Base-by-base conservation (phyloP, 306 rosid genomes). In the Amphicarpaea edgeworthii region DNA sequence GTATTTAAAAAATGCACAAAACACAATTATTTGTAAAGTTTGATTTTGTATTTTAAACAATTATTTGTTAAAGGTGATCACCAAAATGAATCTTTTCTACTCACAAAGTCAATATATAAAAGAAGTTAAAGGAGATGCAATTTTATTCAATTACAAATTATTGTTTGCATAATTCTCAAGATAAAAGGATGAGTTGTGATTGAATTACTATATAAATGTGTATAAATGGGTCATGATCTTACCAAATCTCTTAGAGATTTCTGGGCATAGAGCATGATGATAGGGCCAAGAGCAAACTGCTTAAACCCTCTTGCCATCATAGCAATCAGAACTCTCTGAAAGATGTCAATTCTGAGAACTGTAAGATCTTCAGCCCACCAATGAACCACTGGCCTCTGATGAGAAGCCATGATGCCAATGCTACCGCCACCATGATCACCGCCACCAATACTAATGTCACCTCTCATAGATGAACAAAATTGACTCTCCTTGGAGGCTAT, bases 361-460 rank as follows among this genome's bases (percentile, higher is more conserved):
- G 88, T 88, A 2, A 95, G 79, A 63, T 95, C 96, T 69, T 95
- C 98, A 34, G 90, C 96, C 98, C 98, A 92, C 97, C 97, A 92
- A 19, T 88, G 95, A 77, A 90, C 95, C 43, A 86, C 61, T 26
- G 90, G 82, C 51, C 86, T 90, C 2, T 73, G 79, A 14, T 85
- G 87, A 73, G 84, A 84, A 42, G 26, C 78, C 17, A 65, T 41
- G 54, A 87, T 78, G 46, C 86, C 89, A 75, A 9, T 68, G 68
- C 77, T 79, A 77, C 72, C 77, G 30, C 85, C 94, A 49, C 71
- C 23, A n/a, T n/a, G n/a, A n/a, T n/a, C n/a, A n/a, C n/a, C n/a
- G 54, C 88, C 79, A 51, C 86, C 89, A 75, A 9, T 68, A 65
- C 77, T 79, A 77, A 74, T 79, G 30, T 86, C 94, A 49, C 71